phyloP scores from a whole-genome alignment of 257 asterid genomes.

The Solanum sitiens region DNA sequence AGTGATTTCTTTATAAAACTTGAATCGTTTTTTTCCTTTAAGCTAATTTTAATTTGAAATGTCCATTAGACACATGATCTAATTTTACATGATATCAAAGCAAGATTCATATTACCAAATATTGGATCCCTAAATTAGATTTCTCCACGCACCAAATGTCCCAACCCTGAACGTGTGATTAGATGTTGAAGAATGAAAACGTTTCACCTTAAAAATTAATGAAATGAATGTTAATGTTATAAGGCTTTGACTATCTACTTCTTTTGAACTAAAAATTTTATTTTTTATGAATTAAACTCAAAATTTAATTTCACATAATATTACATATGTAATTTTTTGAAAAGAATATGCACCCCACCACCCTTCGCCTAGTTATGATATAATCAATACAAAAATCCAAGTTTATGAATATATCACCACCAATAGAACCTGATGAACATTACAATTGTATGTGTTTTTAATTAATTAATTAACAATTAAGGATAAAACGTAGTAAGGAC shows the following conservation, averaged over 20 bases:
- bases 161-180: neutral
- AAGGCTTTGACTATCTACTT: neutral
- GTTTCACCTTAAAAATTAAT: too few species aligned
- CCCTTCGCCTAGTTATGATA: neutral
- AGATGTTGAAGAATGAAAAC: neutral
- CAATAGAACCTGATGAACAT: neutral
- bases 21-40: neutral
- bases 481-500: neutral
- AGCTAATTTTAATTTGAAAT: too few species aligned
- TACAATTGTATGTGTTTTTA: neutral
- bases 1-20: neutral
- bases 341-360: neutral
- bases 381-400: neutral
- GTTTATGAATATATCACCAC: neutral
- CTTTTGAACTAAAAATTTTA: too few species aligned
- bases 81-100: too few species aligned
- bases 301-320: too few species aligned
- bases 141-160: neutral
- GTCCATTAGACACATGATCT: too few species aligned
- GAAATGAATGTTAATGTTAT: neutral
- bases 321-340: too few species aligned
- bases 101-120: neutral
- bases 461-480: neutral
- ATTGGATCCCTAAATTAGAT: neutral
- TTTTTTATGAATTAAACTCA: too few species aligned